Conservation (phyloP, 2,329 filamentous ascomycete species). For the Cercospora nicotianae region DNA sequence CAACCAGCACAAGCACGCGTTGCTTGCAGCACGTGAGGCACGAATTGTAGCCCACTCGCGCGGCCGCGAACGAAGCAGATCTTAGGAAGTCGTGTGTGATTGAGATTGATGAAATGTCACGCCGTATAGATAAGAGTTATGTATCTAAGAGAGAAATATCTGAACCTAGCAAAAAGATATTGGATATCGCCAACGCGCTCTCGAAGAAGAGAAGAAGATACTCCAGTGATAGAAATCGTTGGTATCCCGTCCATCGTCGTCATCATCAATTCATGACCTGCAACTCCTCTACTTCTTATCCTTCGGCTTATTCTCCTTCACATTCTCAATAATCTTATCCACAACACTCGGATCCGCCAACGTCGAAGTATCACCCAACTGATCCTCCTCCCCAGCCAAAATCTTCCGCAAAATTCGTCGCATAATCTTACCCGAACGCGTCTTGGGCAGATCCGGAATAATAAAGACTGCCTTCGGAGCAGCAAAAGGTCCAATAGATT, state of each 20-base stretch:
- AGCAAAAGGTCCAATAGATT: constrained; percentile 96
- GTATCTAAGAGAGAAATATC: neutral
- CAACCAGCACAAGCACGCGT: neutral
- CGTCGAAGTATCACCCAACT: constrained; percentile 90
- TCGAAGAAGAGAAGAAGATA: neutral
- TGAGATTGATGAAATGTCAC: neutral
- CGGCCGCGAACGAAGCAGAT: too few species aligned
- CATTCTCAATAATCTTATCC: constrained; percentile 80
- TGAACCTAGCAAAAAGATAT: too few species aligned
- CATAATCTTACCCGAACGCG: constrained; percentile 98
- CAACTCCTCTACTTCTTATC: constrained; percentile 37
- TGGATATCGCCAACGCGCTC: neutral
- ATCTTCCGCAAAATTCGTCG: constrained; percentile 96
- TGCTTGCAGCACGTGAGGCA: neutral
- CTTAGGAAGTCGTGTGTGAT: too few species aligned
- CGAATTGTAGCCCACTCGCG: too few species aligned
- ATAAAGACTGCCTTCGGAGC: constrained; percentile 91
- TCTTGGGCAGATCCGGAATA: constrained; percentile 94
- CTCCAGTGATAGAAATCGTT: too few species aligned
- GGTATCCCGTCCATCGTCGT: neutral
- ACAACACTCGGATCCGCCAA: constrained; percentile 89
- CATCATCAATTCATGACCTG: neutral
- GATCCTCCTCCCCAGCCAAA: constrained; percentile 92
- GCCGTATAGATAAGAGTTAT: neutral
- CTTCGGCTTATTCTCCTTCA: constrained; percentile 59